Evolutionary conservation across 768 basidiomycete genomes (phyloP).

Genomic region (Termitomyces sp.): DNA sequence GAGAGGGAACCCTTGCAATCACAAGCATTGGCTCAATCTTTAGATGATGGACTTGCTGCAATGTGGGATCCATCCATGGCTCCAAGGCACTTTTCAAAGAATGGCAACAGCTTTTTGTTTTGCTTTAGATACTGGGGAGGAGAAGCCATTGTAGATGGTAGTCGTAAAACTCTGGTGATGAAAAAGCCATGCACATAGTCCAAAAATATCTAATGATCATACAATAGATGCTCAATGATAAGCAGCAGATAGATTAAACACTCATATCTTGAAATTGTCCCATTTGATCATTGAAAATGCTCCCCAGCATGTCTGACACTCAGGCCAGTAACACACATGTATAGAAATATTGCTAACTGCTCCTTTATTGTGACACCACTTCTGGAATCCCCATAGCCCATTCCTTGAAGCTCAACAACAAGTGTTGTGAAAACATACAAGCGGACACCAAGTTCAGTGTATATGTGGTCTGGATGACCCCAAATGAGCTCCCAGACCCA

Average conservation of each 20-base stretch:
- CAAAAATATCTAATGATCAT: constrained; percentile 4
- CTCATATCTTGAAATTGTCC: constrained; percentile 8
- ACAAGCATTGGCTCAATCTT: too few relatives aligned
- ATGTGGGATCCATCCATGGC: too few relatives aligned
- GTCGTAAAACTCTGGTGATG: not conserved
- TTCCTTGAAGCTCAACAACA: too few relatives aligned
- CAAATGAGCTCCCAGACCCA: too few relatives aligned
- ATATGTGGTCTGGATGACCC: too few relatives aligned
- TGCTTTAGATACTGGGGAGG: not conserved
- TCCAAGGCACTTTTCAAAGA: too few relatives aligned
- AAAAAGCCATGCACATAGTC: not conserved
- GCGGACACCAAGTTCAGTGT: too few relatives aligned
- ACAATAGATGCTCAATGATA: not conserved
- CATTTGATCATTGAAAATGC: constrained; percentile 7
- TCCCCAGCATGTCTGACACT: constrained; percentile 20
- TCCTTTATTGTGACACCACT: constrained; percentile 19
- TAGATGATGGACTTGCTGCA: too few relatives aligned
- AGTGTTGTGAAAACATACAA: too few relatives aligned
- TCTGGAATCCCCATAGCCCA: constrained; percentile 7
- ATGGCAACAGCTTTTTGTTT: too few relatives aligned
- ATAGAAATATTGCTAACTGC: constrained; percentile 27
- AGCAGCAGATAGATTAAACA: not conserved
- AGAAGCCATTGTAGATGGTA: constrained; percentile 1
- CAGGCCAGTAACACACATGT: constrained; percentile 23
- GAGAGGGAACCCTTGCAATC: too few relatives aligned